These are phyloP conservation scores for Pleurotus citrinopileatus DNA, from an alignment of 768 basidiomycete species.

Conservation along the genomic window DNA sequence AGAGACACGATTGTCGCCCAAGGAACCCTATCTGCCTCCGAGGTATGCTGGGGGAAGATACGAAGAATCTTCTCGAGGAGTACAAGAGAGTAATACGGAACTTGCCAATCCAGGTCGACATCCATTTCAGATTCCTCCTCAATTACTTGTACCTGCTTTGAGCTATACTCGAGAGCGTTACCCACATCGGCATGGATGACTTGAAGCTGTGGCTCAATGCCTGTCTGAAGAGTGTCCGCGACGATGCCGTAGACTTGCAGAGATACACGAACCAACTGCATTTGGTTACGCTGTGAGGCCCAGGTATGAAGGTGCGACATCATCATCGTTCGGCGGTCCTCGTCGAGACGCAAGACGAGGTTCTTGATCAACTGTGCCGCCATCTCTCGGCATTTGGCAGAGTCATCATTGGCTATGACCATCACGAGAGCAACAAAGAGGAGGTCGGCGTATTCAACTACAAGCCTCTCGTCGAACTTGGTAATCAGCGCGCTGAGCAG, in stretches of 20 bases:
- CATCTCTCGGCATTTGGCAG: slow-evolving; percentile 85
- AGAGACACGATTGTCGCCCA: slow-evolving; percentile 67
- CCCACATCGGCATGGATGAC: slow-evolving; percentile 57
- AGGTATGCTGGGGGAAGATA: slow-evolving; percentile 48
- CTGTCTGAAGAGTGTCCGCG: slow-evolving; percentile 60
- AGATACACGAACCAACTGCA: slow-evolving; percentile 67
- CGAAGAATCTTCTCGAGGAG: slow-evolving; percentile 61
- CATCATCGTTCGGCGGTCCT: slow-evolving; percentile 50
- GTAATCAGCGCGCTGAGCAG: slow-evolving; percentile 77
- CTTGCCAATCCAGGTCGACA: slow-evolving; percentile 71
- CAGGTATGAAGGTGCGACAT: slow-evolving; percentile 77
- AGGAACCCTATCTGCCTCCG: slow-evolving; percentile 42
- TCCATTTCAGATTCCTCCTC: slow-evolving; percentile 44
- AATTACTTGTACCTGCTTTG: slow-evolving; percentile 33
- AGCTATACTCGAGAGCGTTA: slow-evolving; percentile 41
- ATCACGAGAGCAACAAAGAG: slow-evolving; percentile 91
- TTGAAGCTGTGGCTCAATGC: slow-evolving; percentile 41
- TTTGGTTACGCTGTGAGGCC: slow-evolving; percentile 61
- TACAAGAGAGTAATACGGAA: slow-evolving; percentile 77
- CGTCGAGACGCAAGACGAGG: slow-evolving; percentile 68
- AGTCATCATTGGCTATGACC: slow-evolving; percentile 92
- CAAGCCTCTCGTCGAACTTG: slow-evolving; percentile 77
- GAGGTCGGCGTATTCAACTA: slow-evolving; percentile 81
- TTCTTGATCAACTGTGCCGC: slow-evolving; percentile 79
- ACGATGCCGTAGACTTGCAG: slow-evolving; percentile 82